Percentiles rank a stretch among this genome's conserved stretches.
Conservation (phyloP, 192 early-diverging fungal species). For the Dispira simplex region DNA sequence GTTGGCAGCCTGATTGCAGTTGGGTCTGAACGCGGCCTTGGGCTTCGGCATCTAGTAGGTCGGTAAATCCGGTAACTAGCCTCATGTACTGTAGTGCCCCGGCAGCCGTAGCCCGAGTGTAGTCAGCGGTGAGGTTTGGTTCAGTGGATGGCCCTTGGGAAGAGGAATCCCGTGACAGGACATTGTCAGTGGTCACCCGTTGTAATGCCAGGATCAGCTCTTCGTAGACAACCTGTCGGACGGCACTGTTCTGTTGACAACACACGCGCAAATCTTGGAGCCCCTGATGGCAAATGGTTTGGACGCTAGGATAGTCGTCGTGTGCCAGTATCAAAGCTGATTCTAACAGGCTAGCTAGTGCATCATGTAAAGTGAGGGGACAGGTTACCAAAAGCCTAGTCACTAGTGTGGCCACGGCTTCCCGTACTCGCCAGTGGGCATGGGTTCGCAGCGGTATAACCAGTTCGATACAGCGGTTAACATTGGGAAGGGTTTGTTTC, state of each 20-base stretch:
- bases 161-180: background rate
- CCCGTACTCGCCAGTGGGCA: constrained; percentile 7
- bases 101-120: background rate
- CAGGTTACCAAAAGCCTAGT: background rate
- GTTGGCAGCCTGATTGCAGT: background rate
- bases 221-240: background rate
- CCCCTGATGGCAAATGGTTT: background rate
- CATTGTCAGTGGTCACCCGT: background rate
- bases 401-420: background rate
- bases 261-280: background rate
- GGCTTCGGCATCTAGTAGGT: background rate
- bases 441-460: background rate
- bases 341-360: background rate
- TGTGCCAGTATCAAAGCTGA: background rate
- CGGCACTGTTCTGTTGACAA: background rate
- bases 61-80: background rate
- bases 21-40: background rate
- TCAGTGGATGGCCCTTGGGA: background rate
- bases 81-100: background rate
- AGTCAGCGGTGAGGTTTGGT: background rate
- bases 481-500: background rate
- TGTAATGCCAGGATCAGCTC: background rate
- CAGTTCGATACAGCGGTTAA: background rate
- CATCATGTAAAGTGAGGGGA: background rate
- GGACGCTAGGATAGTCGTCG: background rate